Base-by-base conservation (phyloP, 192 early-diverging fungal species). In the Gigaspora rosea region DNA sequence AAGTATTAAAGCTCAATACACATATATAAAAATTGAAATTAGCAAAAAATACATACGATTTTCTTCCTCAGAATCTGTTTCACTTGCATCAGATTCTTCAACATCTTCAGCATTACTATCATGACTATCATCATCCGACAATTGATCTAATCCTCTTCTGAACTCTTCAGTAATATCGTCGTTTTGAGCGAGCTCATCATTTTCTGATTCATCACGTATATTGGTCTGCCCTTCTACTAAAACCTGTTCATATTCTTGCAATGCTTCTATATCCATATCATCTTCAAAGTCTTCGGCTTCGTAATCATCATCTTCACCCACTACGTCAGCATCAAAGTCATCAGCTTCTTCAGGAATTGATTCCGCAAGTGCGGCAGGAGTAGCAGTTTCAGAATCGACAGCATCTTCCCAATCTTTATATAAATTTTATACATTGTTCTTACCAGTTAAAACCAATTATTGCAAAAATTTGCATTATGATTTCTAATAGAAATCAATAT, bases 231-330 rank as follows among this genome's bases (percentile, higher is more conserved):
- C 64, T 36, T 66, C 64, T 8, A 58, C 78, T 49, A 82, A 51
- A 70, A 81, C 84, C 8, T 76, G 75, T 20, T 82, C 76, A 41
- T 6, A 41, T 7, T 41, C 41, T 41, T 41, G 41, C 41, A 41
- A 41, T 65, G 82, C 81, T 32, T 78, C 84, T 12, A 84, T 80
- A 12, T 75, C 82, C 52, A 85, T 46, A 73, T 86, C 84, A 9
- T 75, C 79, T 48, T 84, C 82, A 48, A 80, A 81, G 33, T 83
- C 66, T 32, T 83, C 65, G 12, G 76, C 70, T n/a, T 84, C 83
- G 35, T 80, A 79, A 46, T 83, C 82, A 36, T 82, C 83, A 36
- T 84, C 83, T 54, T 87, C 85, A 12, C 82, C 85, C 41, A 81
- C 59, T 0, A 78, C 79, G 20, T 80, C 83, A 13, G 52, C 57